Evolutionary conservation across 805 yeast species (phyloP).

Genomic region (Yamadazyma laniorum): DNA sequence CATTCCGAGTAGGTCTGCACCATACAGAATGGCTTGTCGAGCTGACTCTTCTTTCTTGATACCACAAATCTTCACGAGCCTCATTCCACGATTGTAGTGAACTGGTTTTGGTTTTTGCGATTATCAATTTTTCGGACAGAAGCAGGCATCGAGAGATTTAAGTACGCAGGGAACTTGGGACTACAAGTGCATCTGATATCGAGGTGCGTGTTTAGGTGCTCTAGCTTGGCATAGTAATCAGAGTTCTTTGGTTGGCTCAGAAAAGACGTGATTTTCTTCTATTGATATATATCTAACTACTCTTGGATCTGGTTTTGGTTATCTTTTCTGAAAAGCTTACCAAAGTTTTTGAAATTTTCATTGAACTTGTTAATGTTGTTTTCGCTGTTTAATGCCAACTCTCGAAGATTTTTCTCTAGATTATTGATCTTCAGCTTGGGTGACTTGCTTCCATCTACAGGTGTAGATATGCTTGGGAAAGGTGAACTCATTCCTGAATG

Average conservation of each 20-base stretch:
- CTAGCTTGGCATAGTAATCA: too few relatives aligned
- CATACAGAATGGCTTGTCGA: conserved; percentile 58
- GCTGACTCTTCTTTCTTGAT: conserved; percentile 69
- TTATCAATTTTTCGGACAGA: too few relatives aligned
- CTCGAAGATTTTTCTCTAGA: conserved; percentile 44
- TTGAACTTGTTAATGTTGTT: conserved; percentile 61
- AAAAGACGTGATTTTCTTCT: too few relatives aligned
- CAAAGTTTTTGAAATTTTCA: conserved; percentile 63
- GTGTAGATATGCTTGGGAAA: conserved; percentile 6
- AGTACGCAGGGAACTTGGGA: too few relatives aligned
- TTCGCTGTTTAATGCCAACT: conserved; percentile 52
- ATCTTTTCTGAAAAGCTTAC: conserved; percentile 48
- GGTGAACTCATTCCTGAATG: conserved; percentile 5
- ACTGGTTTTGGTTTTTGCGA: neutral
- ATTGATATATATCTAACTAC: conserved; percentile 1
- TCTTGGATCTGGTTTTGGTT: conserved; percentile 7
- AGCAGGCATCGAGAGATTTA: too few relatives aligned
- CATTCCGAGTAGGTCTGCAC: conserved; percentile 79
- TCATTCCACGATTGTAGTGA: conserved; percentile 11
- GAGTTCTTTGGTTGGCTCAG: too few relatives aligned
- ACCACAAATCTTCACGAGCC: conserved; percentile 85
- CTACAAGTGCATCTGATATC: too few relatives aligned
- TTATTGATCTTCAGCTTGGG: conserved; percentile 40
- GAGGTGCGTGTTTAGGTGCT: too few relatives aligned
- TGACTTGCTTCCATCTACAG: conserved; percentile 20